phyloP scores from a whole-genome alignment of 2,329 filamentous ascomycete species.

The Teratosphaeria pseudoeucalypti region DNA sequence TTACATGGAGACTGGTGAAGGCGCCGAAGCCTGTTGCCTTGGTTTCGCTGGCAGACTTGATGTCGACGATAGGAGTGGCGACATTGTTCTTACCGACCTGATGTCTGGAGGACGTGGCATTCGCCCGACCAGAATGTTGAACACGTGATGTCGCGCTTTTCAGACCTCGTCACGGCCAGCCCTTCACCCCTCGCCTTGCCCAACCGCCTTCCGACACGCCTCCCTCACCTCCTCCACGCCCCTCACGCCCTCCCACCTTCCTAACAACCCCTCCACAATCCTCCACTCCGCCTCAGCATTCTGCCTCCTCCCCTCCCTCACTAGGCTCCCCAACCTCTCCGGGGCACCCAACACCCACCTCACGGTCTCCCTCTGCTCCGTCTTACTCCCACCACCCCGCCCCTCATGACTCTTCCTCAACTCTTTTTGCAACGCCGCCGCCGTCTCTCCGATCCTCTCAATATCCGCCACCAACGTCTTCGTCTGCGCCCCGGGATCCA shows the following conservation, averaged over 20 bases:
- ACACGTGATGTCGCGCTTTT: background rate
- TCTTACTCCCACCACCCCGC: background rate
- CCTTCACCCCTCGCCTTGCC: background rate
- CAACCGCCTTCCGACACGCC: background rate
- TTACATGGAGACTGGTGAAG: too few species aligned
- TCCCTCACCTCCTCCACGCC: conserved; percentile 30
- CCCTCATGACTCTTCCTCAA: conserved; percentile 13
- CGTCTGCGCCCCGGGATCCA: conserved; percentile 67
- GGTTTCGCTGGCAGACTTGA: too few species aligned
- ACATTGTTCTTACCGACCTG: too few species aligned
- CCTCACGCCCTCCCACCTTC: conserved; percentile 34
- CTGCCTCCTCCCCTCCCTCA: conserved; percentile 49
- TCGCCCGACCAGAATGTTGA: too few species aligned
- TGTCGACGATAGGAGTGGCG: too few species aligned
- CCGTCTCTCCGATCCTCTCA: conserved; percentile 59
- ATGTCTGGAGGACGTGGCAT: too few species aligned
- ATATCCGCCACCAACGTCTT: conserved; percentile 65
- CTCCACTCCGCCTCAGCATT: conserved; percentile 48
- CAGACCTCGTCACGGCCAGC: background rate
- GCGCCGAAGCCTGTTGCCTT: too few species aligned
- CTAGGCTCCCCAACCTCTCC: conserved; percentile 46
- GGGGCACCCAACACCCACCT: conserved; percentile 53
- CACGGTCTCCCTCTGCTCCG: conserved; percentile 38
- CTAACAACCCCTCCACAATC: conserved; percentile 29
- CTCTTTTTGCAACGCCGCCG: conserved; percentile 30